Evolutionary conservation across 108 stramenopile genomes (phyloP).

Genomic region (Skeletonema grethae): DNA sequence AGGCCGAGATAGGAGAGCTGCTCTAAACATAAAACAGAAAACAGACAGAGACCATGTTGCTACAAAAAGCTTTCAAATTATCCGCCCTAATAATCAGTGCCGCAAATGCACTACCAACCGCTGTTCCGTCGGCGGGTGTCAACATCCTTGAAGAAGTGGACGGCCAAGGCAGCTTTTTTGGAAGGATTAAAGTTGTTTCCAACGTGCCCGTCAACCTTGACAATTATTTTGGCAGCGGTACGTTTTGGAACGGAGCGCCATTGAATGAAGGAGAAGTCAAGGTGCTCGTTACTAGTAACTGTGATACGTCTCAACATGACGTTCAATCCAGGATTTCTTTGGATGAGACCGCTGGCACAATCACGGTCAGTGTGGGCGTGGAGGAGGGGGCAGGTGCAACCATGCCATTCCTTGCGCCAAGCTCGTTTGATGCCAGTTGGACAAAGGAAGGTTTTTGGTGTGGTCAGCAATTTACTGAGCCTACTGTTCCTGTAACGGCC

Average conservation of each 20-base stretch:
- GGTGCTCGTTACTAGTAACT: conserved; percentile 42
- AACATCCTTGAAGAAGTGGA: background rate
- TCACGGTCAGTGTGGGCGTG: background rate
- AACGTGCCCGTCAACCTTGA: background rate
- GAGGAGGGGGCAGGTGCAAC: background rate
- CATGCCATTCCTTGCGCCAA: conserved; percentile 17
- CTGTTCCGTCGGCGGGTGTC: background rate
- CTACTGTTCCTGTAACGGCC: no score
- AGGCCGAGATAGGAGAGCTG: no score
- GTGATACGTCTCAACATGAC: conserved; percentile 28
- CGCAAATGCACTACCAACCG: background rate
- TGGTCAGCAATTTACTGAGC: background rate
- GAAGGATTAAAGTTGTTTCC: background rate
- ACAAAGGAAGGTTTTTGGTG: background rate
- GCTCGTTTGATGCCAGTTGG: conserved; percentile 18
- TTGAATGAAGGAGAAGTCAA: conserved; percentile 21
- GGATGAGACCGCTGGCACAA: conserved; percentile 4
- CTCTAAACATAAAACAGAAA: no score
- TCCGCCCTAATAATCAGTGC: background rate
- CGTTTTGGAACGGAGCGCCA: background rate
- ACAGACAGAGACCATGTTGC: background rate
- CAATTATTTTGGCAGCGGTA: background rate
- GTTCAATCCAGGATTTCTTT: conserved; percentile 18
- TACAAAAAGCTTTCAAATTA: background rate
- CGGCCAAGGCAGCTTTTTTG: background rate